Percentiles rank a stretch among this genome's conserved stretches.
Conservation (phyloP, 177 flowering plant species). For the Vitis hybrid region DNA sequence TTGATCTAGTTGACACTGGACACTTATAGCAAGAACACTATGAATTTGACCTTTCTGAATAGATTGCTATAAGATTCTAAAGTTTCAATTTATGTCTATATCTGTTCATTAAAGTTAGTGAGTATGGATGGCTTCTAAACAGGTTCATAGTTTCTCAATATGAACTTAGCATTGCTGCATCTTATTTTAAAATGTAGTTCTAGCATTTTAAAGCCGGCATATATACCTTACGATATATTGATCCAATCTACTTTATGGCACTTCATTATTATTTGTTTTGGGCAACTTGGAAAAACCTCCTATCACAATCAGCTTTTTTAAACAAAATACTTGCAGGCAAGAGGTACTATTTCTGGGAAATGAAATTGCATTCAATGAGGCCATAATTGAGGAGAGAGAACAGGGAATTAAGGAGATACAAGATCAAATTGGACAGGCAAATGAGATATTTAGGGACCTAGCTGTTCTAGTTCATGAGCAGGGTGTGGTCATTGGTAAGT, state of each 20-base stretch:
- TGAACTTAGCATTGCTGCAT: no score
- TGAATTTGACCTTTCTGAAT: no score
- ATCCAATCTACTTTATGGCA: not conserved
- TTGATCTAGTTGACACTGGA: no score
- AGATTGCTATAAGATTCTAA: no score
- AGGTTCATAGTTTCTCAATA: no score
- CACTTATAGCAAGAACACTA: no score
- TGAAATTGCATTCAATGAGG: constrained; percentile 75
- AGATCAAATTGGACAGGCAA: constrained; percentile 61
- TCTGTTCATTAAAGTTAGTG: no score
- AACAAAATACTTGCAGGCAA: constrained; percentile 42
- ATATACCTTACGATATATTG: no score
- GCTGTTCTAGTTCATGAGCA: constrained; percentile 80
- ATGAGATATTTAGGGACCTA: constrained; percentile 59
- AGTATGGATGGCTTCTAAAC: no score
- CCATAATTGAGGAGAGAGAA: constrained; percentile 82
- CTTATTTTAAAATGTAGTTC: no score
- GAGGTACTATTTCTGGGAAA: constrained; percentile 58
- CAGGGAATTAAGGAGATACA: constrained; percentile 65
- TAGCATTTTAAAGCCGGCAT: no score
- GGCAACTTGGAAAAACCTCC: constrained; percentile 1
- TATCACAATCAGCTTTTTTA: constrained; percentile 4
- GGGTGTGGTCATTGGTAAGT: constrained; percentile 67
- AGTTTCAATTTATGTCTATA: no score
- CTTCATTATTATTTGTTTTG: not conserved